Evolutionary conservation across 2,329 filamentous ascomycete species (phyloP).

Genomic region (Aurifilum marmelostoma): DNA sequence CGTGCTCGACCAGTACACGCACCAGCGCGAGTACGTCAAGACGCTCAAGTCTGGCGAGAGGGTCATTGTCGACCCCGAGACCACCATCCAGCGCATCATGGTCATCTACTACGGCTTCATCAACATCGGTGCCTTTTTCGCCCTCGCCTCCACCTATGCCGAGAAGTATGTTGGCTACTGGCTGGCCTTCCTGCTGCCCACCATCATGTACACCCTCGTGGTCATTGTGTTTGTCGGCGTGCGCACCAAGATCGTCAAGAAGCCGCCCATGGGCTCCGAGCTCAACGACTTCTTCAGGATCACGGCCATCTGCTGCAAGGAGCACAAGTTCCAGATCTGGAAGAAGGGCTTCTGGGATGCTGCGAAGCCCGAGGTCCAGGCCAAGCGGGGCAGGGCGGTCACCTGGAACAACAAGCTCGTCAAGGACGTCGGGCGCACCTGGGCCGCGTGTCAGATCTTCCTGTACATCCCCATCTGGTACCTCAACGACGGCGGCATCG

Average conservation of each 20-base stretch:
- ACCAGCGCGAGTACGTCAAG: constrained; percentile 46
- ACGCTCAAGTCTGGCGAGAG: constrained; percentile 47
- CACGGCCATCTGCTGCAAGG: constrained; percentile 57
- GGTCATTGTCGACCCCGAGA: constrained; percentile 51
- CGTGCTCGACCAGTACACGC: constrained; percentile 48
- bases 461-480: constrained; percentile 46
- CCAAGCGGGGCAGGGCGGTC: constrained; percentile 52
- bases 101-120: constrained; percentile 65
- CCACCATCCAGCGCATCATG: constrained; percentile 49
- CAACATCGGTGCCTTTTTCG: constrained; percentile 66
- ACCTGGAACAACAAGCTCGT: constrained; percentile 69
- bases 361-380: constrained; percentile 58
- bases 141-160: constrained; percentile 70
- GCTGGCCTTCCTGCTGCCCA: constrained; percentile 60
- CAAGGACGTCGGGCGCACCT: constrained; percentile 62
- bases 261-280: constrained; percentile 68
- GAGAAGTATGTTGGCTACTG: constrained; percentile 79
- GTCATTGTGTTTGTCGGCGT: constrained; percentile 61
- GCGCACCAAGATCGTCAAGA: constrained; percentile 59
- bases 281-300: constrained; percentile 62
- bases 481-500: constrained; percentile 46
- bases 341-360: constrained; percentile 60
- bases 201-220: constrained; percentile 61
- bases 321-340: constrained; percentile 54
- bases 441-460: constrained; percentile 45